These are phyloP conservation scores for Candida saitoana DNA, from an alignment of 805 yeast species.

Conservation along the genomic window DNA sequence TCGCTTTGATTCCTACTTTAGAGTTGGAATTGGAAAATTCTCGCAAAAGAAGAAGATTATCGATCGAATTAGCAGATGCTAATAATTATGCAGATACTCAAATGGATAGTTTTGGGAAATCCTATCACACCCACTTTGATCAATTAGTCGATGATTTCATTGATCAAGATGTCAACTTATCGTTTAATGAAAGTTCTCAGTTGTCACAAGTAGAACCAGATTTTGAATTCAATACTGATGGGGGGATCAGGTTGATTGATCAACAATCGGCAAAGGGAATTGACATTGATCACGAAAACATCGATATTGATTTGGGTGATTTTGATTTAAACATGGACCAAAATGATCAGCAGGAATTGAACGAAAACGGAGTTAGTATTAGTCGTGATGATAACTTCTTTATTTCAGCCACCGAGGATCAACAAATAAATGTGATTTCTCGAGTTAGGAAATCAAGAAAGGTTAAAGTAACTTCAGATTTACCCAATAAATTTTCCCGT, in stretches of 20 bases:
- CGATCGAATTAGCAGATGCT: constrained; percentile 13
- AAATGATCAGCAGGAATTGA: not conserved
- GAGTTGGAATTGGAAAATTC: constrained; percentile 8
- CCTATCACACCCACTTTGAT: not conserved
- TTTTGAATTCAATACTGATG: constrained; percentile 5
- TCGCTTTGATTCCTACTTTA: constrained; percentile 13
- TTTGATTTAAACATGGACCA: not conserved
- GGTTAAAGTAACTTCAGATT: not conserved
- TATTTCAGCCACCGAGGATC: not conserved
- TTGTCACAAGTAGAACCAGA: not conserved
- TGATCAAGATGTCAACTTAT: constrained; percentile 5
- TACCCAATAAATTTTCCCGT: not conserved
- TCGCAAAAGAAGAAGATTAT: constrained; percentile 14
- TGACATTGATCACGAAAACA: constrained; percentile 4
- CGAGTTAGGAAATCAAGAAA: not conserved
- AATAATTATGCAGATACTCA: constrained; percentile 9
- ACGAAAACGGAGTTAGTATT: constrained; percentile 1
- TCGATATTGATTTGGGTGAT: constrained; percentile 4
- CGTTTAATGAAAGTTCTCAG: not conserved
- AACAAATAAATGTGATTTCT: not conserved
- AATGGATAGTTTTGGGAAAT: not conserved
- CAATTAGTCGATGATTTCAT: constrained; percentile 4
- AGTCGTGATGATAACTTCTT: constrained; percentile 5
- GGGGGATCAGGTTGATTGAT: not conserved
- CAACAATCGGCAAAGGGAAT: not conserved